A percentile compares a stretch with the other conserved stretches of the same genome.
phyloP scores from a whole-genome alignment of 306 rosid genomes.

The Inga laurina region DNA sequence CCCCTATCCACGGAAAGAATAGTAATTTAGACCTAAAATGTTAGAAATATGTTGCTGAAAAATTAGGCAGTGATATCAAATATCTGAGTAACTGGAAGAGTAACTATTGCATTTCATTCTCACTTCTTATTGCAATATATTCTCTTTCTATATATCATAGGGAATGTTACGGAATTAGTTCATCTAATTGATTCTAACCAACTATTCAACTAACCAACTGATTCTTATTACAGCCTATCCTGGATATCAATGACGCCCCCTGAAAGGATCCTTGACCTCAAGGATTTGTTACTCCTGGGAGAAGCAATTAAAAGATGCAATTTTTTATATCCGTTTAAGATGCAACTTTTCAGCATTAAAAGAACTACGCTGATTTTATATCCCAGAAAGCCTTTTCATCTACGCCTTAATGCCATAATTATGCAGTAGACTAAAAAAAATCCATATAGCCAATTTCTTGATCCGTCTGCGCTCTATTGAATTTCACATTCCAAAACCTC shows the following conservation, averaged over 20 bases:
- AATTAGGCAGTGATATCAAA: background rate
- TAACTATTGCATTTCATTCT: background rate
- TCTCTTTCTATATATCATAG: background rate
- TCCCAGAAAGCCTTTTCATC: too few relatives aligned
- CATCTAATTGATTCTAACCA: background rate
- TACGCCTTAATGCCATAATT: too few relatives aligned
- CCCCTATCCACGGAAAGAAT: background rate
- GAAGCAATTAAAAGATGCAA: background rate
- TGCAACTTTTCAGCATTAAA: background rate
- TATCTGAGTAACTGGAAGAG: background rate
- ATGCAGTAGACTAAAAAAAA: background rate
- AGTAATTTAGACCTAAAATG: slow-evolving; percentile 15
- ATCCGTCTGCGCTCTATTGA: background rate
- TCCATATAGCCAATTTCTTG: background rate
- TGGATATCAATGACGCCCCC: background rate
- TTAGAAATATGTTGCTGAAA: background rate
- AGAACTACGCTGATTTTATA: too few relatives aligned
- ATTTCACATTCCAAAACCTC: background rate
- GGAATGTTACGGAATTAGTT: background rate
- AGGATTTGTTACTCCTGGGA: background rate
- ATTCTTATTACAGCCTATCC: background rate
- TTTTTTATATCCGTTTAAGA: background rate
- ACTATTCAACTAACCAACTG: background rate
- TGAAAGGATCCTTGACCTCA: background rate
- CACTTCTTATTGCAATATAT: background rate